Base-by-base conservation (phyloP, 768 basidiomycete genomes). In the Hemileccinum rubropunctum region DNA sequence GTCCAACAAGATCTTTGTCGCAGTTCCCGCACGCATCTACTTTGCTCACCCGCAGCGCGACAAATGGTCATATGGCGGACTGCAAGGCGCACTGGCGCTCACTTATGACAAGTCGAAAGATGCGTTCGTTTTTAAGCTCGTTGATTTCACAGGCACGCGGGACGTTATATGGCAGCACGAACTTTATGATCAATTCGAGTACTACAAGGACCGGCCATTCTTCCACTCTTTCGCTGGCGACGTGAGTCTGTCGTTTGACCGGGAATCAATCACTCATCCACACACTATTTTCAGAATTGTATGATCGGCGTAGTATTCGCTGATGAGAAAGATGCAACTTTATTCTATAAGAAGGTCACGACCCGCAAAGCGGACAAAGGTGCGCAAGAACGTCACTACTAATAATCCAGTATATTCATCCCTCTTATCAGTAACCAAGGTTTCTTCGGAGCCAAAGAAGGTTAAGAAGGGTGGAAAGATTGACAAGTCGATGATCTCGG, bases 141-240 rank as follows among this genome's bases (percentile, higher is more conserved):
- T 98, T 3, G 95, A 98, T 68, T 62, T 97, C 15, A 70, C 76
- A 56, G 90, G 92, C 17, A 91, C 90, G 4, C 72, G 92, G 47
- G 93, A 92, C 5, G 80, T 94, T 18, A 82, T 93, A 37, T 99
- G 95, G 95, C 84, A 92, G 50, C 91, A 97, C 57, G 93, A 95
- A 66, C 69, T 98, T 5, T 95, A 93, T 58, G 76, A 86, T 21
- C 83, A 82, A 28, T 80, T 95, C 55, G 82, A 88, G 49, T 91
- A 92, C 64, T 73, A 80, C 61, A 78, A 87, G 61, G 95, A 98
- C 64, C 76, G 93, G 52, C 78, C 86, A 2, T 95, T 86, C 79
- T 97, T 98, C 62, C 91, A 95, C 71, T 85, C 92, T 1, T 98
- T 97, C 68, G 76, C 85, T 3, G 87, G 91, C 45, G 95, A 99